Evolutionary conservation across 2,329 filamentous ascomycete genomes (phyloP).

Genomic region (Cercospora sesami): DNA sequence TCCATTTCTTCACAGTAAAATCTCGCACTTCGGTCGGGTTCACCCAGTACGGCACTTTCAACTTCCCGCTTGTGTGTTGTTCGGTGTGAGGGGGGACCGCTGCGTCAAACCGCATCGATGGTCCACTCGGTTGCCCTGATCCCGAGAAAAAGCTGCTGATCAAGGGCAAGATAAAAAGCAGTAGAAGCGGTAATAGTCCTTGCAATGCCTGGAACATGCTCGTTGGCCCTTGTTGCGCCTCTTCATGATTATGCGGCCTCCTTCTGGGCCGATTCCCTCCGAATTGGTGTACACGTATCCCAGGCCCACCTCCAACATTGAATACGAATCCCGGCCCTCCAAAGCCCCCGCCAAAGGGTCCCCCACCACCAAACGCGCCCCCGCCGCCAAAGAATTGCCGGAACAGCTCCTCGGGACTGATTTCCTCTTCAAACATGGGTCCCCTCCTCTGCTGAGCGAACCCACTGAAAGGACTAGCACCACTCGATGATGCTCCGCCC

Average conservation of each 20-base stretch:
- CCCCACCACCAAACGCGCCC: constrained; percentile 44
- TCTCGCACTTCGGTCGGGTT: constrained; percentile 74
- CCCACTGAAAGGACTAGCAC: constrained; percentile 64
- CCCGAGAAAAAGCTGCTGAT: constrained; percentile 78
- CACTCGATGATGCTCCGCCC: constrained; percentile 53
- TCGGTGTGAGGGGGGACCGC: constrained; percentile 71
- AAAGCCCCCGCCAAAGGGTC: constrained; percentile 24
- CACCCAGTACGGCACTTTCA: constrained; percentile 80
- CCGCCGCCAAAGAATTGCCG: constrained; percentile 88
- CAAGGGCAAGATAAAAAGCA: constrained; percentile 80
- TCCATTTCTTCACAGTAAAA: constrained; percentile 68
- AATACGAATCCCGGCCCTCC: constrained; percentile 88
- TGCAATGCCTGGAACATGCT: constrained; percentile 48
- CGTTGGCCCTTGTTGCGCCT: constrained; percentile 46
- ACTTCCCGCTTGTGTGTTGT: constrained; percentile 67
- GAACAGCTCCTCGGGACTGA: constrained; percentile 96
- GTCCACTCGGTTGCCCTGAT: constrained; percentile 56
- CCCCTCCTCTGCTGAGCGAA: constrained; percentile 55
- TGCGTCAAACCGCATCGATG: constrained; percentile 73
- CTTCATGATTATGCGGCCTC: constrained; percentile 65
- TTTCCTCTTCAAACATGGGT: constrained; percentile 81
- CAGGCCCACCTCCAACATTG: constrained; percentile 81
- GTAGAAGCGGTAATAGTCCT: constrained; percentile 73
- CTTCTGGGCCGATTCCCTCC: constrained; percentile 75
- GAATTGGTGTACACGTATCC: constrained; percentile 93